Conservation (phyloP, 139 green algal genomes). For the Auxenochlorella pyrenoidosa region DNA sequence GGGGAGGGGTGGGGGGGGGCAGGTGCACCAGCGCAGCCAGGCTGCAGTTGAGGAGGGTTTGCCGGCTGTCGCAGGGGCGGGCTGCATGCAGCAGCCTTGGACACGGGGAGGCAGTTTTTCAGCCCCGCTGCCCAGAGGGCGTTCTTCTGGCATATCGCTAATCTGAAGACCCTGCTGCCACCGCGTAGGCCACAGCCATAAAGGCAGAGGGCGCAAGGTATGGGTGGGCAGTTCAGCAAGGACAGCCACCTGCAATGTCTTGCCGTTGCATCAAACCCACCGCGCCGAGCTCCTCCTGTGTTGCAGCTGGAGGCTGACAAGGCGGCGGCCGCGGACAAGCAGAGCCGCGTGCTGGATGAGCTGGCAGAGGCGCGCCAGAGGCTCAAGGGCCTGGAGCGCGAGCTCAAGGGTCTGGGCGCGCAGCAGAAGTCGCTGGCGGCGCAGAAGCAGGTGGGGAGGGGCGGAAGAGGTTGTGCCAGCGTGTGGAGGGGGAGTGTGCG, state of each 20-base stretch:
- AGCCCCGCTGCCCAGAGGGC: too few species aligned
- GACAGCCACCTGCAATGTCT: background rate
- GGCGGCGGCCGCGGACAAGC: slow-evolving; percentile 40
- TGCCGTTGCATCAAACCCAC: background rate
- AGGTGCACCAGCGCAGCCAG: too few species aligned
- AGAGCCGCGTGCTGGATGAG: slow-evolving; percentile 41
- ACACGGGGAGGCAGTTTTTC: too few species aligned
- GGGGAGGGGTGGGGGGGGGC: too few species aligned
- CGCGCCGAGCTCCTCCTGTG: background rate
- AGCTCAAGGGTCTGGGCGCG: slow-evolving; percentile 51
- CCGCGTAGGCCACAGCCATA: too few species aligned
- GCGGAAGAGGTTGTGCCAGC: background rate
- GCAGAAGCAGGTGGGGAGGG: slow-evolving; percentile 17
- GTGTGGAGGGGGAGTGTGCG: background rate
- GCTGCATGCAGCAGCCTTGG: too few species aligned
- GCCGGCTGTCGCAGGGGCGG: too few species aligned
- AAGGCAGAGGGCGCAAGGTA: too few species aligned
- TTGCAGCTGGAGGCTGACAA: slow-evolving; percentile 51
- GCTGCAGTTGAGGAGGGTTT: too few species aligned
- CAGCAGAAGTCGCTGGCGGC: slow-evolving; percentile 33
- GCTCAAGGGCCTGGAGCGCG: slow-evolving; percentile 64
- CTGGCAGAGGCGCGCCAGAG: slow-evolving; percentile 33
- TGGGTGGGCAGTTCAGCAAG: too few species aligned
- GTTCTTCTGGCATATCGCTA: too few species aligned
- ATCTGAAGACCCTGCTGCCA: too few species aligned